Evolutionary conservation across 805 yeast species (phyloP).

Genomic region (Priceomyces medius): DNA sequence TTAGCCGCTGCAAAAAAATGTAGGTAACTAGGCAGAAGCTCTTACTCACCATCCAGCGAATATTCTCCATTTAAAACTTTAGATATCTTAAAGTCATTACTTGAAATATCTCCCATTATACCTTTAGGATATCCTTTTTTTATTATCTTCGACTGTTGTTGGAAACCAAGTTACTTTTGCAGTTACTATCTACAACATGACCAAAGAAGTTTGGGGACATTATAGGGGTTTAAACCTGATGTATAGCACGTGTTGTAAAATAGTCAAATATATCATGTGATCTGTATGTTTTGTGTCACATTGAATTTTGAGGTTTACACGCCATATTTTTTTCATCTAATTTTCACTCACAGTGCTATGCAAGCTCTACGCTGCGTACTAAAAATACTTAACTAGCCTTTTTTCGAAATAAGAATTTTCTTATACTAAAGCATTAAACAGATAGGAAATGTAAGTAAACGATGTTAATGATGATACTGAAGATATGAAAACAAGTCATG

Average conservation of each 20-base stretch:
- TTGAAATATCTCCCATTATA: neutral
- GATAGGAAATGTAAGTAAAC: constrained; percentile 5
- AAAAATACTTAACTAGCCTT: neutral
- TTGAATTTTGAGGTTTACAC: neutral
- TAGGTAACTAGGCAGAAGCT: neutral
- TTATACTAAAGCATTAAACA: constrained; percentile 2
- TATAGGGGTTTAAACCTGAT: too few species aligned
- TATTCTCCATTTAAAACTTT: neutral
- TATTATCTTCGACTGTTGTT: too few species aligned
- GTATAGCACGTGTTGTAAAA: too few species aligned
- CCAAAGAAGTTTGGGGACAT: too few species aligned
- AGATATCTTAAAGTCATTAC: neutral
- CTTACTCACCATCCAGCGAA: neutral
- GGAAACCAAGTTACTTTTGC: too few species aligned
- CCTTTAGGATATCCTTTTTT: too few species aligned
- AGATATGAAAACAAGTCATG: too few species aligned
- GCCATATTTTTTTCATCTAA: constrained; percentile 1
- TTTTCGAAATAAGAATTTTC: constrained; percentile 3
- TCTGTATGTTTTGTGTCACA: neutral
- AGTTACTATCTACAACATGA: too few species aligned
- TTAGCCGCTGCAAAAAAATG: neutral
- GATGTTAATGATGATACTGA: too few species aligned
- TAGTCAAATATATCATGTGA: neutral
- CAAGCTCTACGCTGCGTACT: neutral
- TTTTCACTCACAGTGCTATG: neutral